Conservation (phyloP, 805 yeast genomes). For the Candida boidinii region DNA sequence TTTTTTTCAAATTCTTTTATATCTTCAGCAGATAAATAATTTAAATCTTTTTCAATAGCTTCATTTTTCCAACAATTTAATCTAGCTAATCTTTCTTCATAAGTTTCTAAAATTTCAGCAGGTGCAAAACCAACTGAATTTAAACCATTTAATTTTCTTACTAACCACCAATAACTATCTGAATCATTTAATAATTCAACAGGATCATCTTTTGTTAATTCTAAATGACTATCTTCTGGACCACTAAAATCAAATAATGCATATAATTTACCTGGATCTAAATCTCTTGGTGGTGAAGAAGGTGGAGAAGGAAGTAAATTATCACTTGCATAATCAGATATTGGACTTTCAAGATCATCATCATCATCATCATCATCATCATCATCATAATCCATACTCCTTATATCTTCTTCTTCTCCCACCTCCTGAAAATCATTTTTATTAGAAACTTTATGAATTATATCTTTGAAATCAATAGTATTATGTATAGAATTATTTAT, state of each 20-base stretch:
- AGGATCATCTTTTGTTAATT: constrained; percentile 70
- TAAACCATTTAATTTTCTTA: constrained; percentile 35
- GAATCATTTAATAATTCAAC: constrained; percentile 78
- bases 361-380: constrained; percentile 19
- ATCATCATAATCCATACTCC: constrained; percentile 3
- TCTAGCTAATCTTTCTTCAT: constrained; percentile 84
- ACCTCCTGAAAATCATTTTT: too few relatives aligned
- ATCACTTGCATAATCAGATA: constrained; percentile 31
- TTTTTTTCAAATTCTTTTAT: constrained; percentile 15
- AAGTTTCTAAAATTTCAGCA: constrained; percentile 90
- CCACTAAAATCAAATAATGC: constrained; percentile 85
- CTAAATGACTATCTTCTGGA: constrained; percentile 89
- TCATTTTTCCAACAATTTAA: constrained; percentile 90
- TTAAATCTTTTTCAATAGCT: constrained; percentile 38
- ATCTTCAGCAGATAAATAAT: constrained; percentile 16
- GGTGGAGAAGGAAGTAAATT: constrained; percentile 54
- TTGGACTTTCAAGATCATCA: constrained; percentile 28
- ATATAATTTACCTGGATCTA: constrained; percentile 76
- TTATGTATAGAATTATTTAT: too few relatives aligned
- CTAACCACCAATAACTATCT: constrained; percentile 97
- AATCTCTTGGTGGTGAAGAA: constrained; percentile 68
- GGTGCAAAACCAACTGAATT: constrained; percentile 82
- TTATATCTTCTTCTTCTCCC: constrained; percentile 3
- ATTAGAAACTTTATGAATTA: too few relatives aligned
- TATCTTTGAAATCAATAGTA: too few relatives aligned